Base-by-base conservation (phyloP, 495 filamentous ascomycete species). In the Viridothelium virens region DNA sequence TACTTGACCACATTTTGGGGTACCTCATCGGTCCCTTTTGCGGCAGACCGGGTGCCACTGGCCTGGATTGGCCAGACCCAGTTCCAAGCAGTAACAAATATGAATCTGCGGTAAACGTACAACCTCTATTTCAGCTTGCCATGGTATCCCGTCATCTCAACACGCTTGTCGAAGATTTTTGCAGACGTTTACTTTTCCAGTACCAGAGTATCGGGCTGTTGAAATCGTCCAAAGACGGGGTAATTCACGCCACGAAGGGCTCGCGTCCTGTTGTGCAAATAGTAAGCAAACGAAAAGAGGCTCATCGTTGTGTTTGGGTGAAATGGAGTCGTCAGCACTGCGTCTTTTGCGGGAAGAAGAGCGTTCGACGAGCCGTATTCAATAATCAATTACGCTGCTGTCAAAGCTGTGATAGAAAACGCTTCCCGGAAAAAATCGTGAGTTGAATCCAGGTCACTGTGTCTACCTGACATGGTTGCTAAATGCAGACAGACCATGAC, bases 371-470 rank as follows among this genome's bases (percentile, higher is more conserved):
- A 36, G 53, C 53, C 3, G 36, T 59, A n/a, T 59, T 59, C 31
- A 59, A 59, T 18, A 36, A 59, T 59, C n/a, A 59, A 34, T 3
- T 59, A 33, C 31, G 11, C 3, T 59, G 53, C 53, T 59, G 53
- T 36, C 10, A 33, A 36, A 33, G 36, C 7, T 59, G 53, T 14
- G 53, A 59, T 36, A 10, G 31, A 31, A 33, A 5, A 7, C 1
- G 18, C 31, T 59, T 59, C 36, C 53, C 53, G 31, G 53, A 36
- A 59, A 59, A 59, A 14, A 59, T 59, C 5, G 53, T 59, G 14
- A 59, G 53, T 14, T 36, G 25, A 25, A 1, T 25, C 25, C 25
- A 34, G 5, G 33, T 36, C 7, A 59, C 25, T 9, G 18, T 36
- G 14, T 36, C 4, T 18, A n/a, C 2, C 7, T 34, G 31, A 2